These are phyloP conservation scores for Sugiyamaella smithiae DNA, from an alignment of 805 yeast species.

Conservation along the genomic window DNA sequence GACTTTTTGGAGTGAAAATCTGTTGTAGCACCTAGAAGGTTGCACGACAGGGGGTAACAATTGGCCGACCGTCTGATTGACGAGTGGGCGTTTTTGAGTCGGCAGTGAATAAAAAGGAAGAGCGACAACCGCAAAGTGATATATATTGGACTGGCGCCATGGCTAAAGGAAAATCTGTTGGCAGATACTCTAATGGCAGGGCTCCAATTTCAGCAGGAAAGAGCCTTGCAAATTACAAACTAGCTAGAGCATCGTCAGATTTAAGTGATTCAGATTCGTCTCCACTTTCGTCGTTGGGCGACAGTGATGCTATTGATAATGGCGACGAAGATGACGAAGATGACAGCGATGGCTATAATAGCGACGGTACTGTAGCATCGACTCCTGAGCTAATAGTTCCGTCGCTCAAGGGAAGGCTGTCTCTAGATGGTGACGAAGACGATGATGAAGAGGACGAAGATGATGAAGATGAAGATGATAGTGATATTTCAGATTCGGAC, in stretches of 20 bases:
- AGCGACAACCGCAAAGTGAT: neutral
- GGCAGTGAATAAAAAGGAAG: neutral
- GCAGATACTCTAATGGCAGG: conserved; percentile 3
- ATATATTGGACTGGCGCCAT: too few species aligned
- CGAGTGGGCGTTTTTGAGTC: neutral
- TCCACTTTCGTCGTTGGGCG: conserved; percentile 11
- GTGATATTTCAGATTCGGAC: conserved; percentile 14
- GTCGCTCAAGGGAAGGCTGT: neutral
- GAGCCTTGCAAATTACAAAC: conserved; percentile 13
- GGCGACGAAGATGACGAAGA: conserved; percentile 41
- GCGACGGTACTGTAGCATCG: conserved; percentile 19
- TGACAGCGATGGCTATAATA: conserved; percentile 39
- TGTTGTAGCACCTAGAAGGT: conserved; percentile 1
- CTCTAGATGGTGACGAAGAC: conserved; percentile 15
- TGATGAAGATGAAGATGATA: conserved; percentile 35
- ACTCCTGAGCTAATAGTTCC: conserved; percentile 16
- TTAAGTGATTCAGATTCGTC: conserved; percentile 11
- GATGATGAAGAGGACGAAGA: conserved; percentile 42
- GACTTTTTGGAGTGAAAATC: neutral
- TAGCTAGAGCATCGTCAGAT: conserved; percentile 1
- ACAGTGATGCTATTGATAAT: conserved; percentile 34
- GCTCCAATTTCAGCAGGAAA: conserved; percentile 17
- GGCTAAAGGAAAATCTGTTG: conserved; percentile 11
- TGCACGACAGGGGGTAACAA: neutral
- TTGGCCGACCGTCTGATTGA: too few species aligned